These are phyloP conservation scores for Lodderomyces parapsilosis DNA, from an alignment of 1,139 yeast species.

Conservation along the genomic window DNA sequence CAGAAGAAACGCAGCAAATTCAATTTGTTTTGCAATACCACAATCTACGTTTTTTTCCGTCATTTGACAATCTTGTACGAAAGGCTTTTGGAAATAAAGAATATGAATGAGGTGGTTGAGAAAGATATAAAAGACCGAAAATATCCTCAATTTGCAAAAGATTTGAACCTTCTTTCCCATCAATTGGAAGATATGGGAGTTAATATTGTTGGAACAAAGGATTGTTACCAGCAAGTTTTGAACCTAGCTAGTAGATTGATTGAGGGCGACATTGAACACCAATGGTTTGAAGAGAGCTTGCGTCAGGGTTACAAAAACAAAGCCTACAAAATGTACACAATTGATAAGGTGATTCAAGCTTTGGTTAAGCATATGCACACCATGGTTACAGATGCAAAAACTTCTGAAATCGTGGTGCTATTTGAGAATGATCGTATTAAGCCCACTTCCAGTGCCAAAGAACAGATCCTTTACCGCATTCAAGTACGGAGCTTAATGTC, in stretches of 20 bases:
- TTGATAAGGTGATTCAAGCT: constrained; percentile 90
- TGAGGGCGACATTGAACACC: constrained; percentile 91
- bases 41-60: constrained; percentile 87
- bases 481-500: constrained; percentile 81
- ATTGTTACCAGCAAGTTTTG: constrained; percentile 76
- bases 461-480: constrained; percentile 88
- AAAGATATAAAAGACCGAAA: constrained; percentile 66
- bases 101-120: constrained; percentile 63
- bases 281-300: constrained; percentile 91
- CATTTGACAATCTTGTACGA: constrained; percentile 78
- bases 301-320: constrained; percentile 94
- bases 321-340: constrained; percentile 88
- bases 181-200: constrained; percentile 82
- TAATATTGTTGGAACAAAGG: constrained; percentile 63
- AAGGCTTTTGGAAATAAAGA: constrained; percentile 75
- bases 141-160: constrained; percentile 82
- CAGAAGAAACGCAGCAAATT: constrained; percentile 46
- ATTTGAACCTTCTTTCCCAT: constrained; percentile 76
- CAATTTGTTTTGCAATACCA: constrained; percentile 88
- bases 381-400: constrained; percentile 75
- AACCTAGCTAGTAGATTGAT: constrained; percentile 71
- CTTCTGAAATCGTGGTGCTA: constrained; percentile 75
- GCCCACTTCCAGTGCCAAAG: constrained; percentile 69
- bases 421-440: constrained; percentile 78
- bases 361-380: constrained; percentile 85